Conservation (phyloP, 2,329 filamentous ascomycete species). For the Bipolaris cookei region DNA sequence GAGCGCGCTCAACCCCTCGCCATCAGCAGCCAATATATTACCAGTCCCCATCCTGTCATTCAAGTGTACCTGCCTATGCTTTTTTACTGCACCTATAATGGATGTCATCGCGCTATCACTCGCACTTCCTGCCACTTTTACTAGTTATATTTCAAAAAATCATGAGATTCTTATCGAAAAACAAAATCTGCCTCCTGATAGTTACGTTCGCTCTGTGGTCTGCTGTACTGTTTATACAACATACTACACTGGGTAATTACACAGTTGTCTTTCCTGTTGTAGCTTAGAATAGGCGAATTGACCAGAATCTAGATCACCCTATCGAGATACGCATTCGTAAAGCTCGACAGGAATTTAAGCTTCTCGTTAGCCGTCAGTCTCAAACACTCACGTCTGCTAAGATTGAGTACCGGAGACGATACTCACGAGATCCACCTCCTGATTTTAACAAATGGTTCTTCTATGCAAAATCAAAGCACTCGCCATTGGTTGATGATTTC, state of each 20-base stretch:
- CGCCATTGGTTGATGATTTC: slow-evolving; percentile 60
- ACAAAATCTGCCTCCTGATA: not conserved
- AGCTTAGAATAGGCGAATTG: not conserved
- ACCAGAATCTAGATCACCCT: not conserved
- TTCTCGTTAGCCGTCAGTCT: slow-evolving; percentile 49
- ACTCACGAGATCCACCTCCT: slow-evolving; percentile 52
- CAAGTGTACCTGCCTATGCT: no score
- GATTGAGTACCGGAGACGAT: slow-evolving; percentile 55
- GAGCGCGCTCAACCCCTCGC: no score
- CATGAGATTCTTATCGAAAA: no score
- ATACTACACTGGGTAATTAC: not conserved
- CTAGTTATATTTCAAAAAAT: no score
- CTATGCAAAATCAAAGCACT: slow-evolving; percentile 51
- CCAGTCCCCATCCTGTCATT: no score
- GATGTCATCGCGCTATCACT: no score
- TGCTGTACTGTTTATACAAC: not conserved
- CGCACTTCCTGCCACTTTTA: no score
- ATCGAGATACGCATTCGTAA: not conserved
- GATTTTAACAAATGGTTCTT: slow-evolving; percentile 58
- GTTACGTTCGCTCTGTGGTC: not conserved
- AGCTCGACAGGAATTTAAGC: slow-evolving; percentile 27
- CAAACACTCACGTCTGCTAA: slow-evolving; percentile 29
- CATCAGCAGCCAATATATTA: no score
- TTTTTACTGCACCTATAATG: no score
- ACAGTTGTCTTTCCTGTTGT: not conserved